Percentiles rank a stretch among this genome's conserved stretches.
Evolutionary conservation across 352 stramenopile species (phyloP).

Genomic region (Phytophthora brassicae): DNA sequence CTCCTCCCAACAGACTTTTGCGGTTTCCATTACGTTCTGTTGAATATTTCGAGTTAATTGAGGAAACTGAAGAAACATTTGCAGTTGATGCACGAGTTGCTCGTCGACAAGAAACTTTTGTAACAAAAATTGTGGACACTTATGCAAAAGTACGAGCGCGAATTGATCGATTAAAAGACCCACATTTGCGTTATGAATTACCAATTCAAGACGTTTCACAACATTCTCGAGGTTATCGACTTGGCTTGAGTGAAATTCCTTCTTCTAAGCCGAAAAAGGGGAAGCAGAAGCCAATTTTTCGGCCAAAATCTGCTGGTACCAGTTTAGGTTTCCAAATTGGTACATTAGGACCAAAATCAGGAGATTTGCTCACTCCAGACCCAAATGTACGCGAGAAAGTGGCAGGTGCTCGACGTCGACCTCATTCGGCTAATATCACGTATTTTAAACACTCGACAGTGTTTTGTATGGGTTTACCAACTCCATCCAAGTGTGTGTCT

Average conservation of each 20-base stretch:
- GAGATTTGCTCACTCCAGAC: constrained; percentile 7
- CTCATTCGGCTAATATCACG: constrained; percentile 54
- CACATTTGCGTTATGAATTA: constrained; percentile 45
- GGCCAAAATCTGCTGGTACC: constrained; percentile 39
- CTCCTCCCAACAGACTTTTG: constrained; percentile 27
- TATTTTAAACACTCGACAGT: constrained; percentile 59
- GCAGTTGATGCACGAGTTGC: constrained; percentile 31
- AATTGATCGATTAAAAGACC: constrained; percentile 42
- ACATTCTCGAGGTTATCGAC: constrained; percentile 48
- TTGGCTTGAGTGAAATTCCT: constrained; percentile 47
- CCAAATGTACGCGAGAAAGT: constrained; percentile 33
- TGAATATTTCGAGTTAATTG: constrained; percentile 16
- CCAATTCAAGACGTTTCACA: constrained; percentile 43
- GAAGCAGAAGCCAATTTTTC: constrained; percentile 26
- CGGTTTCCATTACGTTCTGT: constrained; percentile 27
- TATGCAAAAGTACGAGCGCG: constrained; percentile 35
- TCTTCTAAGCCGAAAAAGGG: constrained; percentile 22
- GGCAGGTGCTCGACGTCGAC: constrained; percentile 48
- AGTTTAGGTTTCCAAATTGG: constrained; percentile 23
- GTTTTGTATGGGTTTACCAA: constrained; percentile 41
- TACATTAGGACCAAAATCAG: constrained; percentile 7
- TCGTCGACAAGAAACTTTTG: constrained; percentile 31
- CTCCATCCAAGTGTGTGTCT: constrained; percentile 10
- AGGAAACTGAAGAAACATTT: constrained; percentile 11
- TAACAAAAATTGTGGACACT: constrained; percentile 28